Percentiles rank a stretch among this genome's conserved stretches.
Evolutionary conservation across 352 stramenopile genomes (phyloP).

Genomic region (Pythium utonaiense): DNA sequence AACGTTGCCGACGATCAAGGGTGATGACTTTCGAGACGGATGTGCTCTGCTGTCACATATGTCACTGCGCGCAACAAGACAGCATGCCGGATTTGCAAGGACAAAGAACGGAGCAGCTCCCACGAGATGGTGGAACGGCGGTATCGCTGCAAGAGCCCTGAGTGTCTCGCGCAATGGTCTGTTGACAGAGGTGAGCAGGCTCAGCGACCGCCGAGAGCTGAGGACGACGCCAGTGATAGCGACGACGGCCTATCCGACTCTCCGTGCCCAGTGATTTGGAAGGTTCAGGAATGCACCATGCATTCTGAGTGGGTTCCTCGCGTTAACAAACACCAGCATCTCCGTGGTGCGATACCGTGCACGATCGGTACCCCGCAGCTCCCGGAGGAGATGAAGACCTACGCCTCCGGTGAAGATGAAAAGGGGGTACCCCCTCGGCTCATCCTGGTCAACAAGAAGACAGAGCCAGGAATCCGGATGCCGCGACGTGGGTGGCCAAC

Average conservation of each 20-base stretch:
- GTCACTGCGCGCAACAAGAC: neutral
- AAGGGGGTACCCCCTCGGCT: neutral
- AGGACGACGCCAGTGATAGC: neutral
- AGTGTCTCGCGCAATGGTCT: neutral
- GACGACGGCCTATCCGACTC: neutral
- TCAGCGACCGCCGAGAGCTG: too few species aligned
- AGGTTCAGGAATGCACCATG: neutral
- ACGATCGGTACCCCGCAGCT: neutral
- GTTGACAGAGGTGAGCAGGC: neutral
- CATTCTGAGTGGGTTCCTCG: neutral
- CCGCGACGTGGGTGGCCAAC: neutral
- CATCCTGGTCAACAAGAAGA: neutral
- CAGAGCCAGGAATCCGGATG: neutral
- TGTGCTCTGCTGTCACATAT: constrained; percentile 5
- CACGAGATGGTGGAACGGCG: constrained; percentile 2
- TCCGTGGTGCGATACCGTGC: neutral
- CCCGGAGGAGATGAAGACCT: neutral
- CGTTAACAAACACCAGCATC: neutral
- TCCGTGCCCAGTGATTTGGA: neutral
- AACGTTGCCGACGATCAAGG: neutral
- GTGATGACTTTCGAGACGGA: neutral
- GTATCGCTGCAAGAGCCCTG: constrained; percentile 1
- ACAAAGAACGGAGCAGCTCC: neutral
- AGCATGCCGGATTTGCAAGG: neutral
- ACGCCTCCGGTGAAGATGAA: neutral